Conservation (phyloP, 2,329 filamentous ascomycete species). For the Colletotrichum kahawae region DNA sequence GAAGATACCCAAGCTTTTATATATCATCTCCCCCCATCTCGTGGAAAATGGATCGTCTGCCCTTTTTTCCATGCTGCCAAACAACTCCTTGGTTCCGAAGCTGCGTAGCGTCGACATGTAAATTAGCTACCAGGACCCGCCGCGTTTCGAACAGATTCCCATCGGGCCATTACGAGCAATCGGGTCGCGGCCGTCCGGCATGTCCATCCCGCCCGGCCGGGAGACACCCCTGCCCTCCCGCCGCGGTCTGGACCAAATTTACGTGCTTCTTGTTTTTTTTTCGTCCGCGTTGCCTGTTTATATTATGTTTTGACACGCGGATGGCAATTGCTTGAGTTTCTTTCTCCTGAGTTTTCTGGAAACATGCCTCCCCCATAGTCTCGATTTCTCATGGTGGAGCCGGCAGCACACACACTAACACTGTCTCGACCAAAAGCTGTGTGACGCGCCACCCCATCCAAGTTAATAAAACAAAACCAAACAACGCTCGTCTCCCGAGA, state of each 20-base stretch:
- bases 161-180: not conserved
- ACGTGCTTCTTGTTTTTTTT: not conserved
- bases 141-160: slow-evolving; percentile 16
- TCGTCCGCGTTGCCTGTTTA: not conserved
- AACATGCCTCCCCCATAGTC: not conserved
- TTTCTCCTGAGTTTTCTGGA: not conserved
- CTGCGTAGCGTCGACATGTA: not conserved
- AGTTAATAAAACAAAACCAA: not conserved
- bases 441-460: not conserved
- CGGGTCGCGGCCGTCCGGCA: not conserved
- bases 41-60: not conserved
- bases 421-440: not conserved
- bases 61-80: no score
- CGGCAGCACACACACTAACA: not conserved
- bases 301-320: not conserved
- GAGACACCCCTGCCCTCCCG: not conserved
- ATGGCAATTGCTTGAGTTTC: not conserved
- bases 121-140: slow-evolving; percentile 1
- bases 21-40: not conserved
- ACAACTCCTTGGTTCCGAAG: not conserved
- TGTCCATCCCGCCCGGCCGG: not conserved
- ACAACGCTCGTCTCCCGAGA: not conserved
- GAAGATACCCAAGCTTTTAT: not conserved
- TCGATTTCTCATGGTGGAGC: not conserved
- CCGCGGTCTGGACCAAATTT: not conserved